phyloP scores from a whole-genome alignment of 331 rosid genomes.

The Prunus yedoensis region DNA sequence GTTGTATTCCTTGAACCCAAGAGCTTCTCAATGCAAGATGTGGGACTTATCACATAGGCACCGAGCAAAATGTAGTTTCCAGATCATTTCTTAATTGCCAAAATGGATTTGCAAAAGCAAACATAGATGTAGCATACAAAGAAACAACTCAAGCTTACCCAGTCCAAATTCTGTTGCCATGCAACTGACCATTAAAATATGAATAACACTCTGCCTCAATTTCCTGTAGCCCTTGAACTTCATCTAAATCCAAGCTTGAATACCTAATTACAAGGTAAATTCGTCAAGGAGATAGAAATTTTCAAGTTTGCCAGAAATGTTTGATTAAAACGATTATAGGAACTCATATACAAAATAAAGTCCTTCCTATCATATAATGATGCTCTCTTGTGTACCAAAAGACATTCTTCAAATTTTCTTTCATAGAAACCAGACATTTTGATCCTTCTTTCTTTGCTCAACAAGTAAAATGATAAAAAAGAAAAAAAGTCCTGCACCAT shows the following conservation, averaged over 20 bases:
- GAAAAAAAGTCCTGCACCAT: too few relatives aligned
- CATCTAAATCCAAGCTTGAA: conserved; percentile 58
- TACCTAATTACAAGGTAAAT: conserved; percentile 46
- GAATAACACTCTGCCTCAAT: conserved; percentile 60
- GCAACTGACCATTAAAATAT: conserved; percentile 79
- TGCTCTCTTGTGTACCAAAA: conserved; percentile 1
- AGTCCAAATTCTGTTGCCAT: conserved; percentile 78
- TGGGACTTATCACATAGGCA: not conserved
- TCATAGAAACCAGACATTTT: not conserved
- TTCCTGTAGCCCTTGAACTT: conserved; percentile 71
- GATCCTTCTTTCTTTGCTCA: not conserved
- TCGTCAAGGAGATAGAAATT: conserved; percentile 22
- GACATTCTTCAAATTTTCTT: not conserved
- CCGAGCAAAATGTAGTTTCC: not conserved
- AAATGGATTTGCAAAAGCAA: not conserved
- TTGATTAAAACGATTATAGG: not conserved
- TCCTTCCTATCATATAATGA: not conserved
- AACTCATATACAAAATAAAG: not conserved
- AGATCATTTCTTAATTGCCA: not conserved
- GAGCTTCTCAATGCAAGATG: not conserved
- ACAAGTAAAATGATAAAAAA: too few relatives aligned
- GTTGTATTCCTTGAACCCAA: not conserved
- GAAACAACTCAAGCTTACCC: conserved; percentile 56
- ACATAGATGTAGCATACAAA: not conserved
- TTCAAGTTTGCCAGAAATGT: conserved; percentile 6